Base-by-base conservation (phyloP, 2,329 filamentous ascomycete species). In the Diaporthe caulivora region DNA sequence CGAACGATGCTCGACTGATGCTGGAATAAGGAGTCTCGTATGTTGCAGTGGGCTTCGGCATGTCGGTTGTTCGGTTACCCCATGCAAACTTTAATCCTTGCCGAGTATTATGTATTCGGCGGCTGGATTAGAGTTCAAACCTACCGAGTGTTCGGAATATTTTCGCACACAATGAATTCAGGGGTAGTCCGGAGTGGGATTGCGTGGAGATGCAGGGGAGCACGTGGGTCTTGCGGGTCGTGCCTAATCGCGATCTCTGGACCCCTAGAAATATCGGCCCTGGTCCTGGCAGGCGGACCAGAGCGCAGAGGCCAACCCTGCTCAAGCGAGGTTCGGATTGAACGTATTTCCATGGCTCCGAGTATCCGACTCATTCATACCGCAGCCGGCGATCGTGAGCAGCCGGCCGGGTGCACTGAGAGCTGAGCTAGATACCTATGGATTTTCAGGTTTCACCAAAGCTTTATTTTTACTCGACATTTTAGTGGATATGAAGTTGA, bases 1-100 rank as follows among this genome's bases (percentile, higher is more conserved):
- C 29, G 54, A 37, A 57, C 15, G 54, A 57, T 57, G 26, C 29
- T 57, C 54, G 54, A 57, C 54, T 57, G 54, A 57, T 57, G 53
- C 29, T 57, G 54, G 54, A 57, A 37, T 57, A 4, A 21, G 54
- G 54, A n/a, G 54, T 37, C 10, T 57, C 17, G 54, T 51, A 10
- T 51, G n/a, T 26, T 15, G 17, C 54, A 37, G 54, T 31, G 54
- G 29, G 15, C 54, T 57, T 57, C 54, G 54, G 54, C 18, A 57
- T 57, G 4, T 57, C 54, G 54, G 54, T 57, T 37, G 18, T 31
- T 57, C 54, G 54, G 54, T 7, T 31, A 18, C 17, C 53, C 53
- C 53, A 51, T 31, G 53, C n/a, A 21, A 34, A 34, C 53, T 24
- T 55, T 34, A 55, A 54, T 18, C 13, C 29, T 55, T 31, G 9